Evolutionary conservation across 306 rosid species (phyloP), one percentile per base, ranked within the genome.

Genomic region (Acacia confusa): DNA sequence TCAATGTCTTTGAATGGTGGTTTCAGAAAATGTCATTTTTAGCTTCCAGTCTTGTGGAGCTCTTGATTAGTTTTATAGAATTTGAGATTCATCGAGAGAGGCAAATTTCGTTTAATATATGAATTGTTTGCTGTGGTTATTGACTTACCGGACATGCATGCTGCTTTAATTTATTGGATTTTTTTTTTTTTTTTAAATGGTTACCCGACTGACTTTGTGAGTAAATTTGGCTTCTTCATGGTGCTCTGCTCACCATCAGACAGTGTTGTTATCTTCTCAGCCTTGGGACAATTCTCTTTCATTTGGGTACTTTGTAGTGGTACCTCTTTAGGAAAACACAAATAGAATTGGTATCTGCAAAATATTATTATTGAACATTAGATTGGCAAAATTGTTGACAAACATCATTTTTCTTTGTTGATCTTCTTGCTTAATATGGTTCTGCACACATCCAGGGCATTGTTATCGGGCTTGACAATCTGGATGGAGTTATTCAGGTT

Each of bases 381-480:
- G 38, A 70, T 77, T 77, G 52, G 41, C 43, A 5, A 77, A 77
- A 40, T 43, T 68, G 52, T 22, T 15, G 20, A 3, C 4, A 9
- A 52, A 6, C 12, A 13, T 41, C 34, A 50, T 52, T 22, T 58
- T 8, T 61, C 36, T 13, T 45, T 24, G 17, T 47, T 43, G 45
- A 66, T 30, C 63, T 60, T 74, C 68, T 82, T 78, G 67, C 68
- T 53, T 74, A 75, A 34, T 63, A 25, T 76, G 58, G 45, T 83
- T 78, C 28, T 81, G 70, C 80, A 6, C 72, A 38, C 68, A 82
- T 76, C 47, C 65, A 95, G 99, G 99, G 99, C 78, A 95, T 95
- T 76, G 88, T 89, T 76, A 84, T 85, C 32, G 99, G 96, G 84
- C 96, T 95, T 78, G 94, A 87, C 86, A 95, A 93, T 92, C 74